A percentile compares a stretch with the other conserved stretches of the same genome.
These are phyloP conservation scores for Talaromyces adpressus DNA, from an alignment of 495 filamentous ascomycete species.

Conservation along the genomic window DNA sequence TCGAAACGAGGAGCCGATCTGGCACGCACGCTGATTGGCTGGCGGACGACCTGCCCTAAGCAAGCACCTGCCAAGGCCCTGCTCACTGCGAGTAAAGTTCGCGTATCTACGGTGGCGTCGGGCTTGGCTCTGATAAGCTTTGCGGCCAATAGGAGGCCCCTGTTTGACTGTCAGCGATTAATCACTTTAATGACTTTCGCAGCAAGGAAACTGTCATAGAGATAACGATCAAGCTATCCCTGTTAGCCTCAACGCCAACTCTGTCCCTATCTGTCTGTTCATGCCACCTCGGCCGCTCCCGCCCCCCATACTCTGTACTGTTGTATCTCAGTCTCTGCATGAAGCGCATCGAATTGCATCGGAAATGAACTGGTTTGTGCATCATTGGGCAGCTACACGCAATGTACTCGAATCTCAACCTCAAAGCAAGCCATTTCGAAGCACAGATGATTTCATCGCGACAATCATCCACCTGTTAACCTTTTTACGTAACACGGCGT, in stretches of 20 bases:
- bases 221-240: background rate
- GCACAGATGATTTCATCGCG: background rate
- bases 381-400: background rate
- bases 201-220: background rate
- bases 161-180: background rate
- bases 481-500: slow-evolving; percentile 1
- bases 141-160: background rate
- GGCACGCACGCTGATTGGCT: background rate
- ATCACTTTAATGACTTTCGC: background rate
- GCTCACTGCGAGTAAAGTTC: background rate
- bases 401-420: background rate
- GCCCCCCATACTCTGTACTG: background rate
- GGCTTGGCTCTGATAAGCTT: background rate
- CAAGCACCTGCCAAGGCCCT: background rate
- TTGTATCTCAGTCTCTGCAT: background rate
- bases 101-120: background rate
- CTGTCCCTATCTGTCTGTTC: background rate
- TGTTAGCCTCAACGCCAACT: background rate
- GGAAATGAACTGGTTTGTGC: background rate
- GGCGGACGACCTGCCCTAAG: background rate
- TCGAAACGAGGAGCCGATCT: background rate
- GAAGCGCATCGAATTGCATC: background rate
- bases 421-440: background rate
- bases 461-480: background rate
- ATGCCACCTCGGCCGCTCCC: slow-evolving; percentile 1